Base-by-base conservation (phyloP, 2,329 filamentous ascomycete species). In the Phialophora verrucosa region DNA sequence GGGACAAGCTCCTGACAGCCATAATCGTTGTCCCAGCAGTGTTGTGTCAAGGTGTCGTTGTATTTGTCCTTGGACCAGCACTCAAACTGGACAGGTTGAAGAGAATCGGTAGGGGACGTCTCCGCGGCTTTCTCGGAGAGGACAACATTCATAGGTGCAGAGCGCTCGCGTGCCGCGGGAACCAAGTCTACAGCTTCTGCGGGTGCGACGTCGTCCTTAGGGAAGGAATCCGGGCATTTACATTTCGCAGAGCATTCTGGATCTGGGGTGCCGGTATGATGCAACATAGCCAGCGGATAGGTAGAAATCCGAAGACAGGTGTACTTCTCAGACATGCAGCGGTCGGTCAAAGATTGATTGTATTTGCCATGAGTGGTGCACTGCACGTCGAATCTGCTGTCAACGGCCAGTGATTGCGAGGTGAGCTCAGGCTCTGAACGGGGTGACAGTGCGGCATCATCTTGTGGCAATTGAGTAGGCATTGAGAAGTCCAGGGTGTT, bases 1-100 rank as follows among this genome's bases (percentile, higher is more conserved):
- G 12, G 35, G 35, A 42, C 35, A 42, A 35, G 42, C 1, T n/a
- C 7, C 2, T 27, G 42, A 38, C 62, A 64, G 10, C 42, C 50
- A 44, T 64, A 64, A 7, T 55, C 62, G 29, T 59, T 17, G 4
- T 59, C 3, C 31, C 29, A 23, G 31, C 62, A 64, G 31, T 59
- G 25, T 20, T 54, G 4, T 7, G 62, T 64, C 29, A 64, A 20
- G 35, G 55, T 53, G 32, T 59, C 55, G 53, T 59, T 44, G n/a
- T 42, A n/a, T 32, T 47, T 47, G 14, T 54, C 27, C 20, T 27
- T 42, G 25, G 55, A 59, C 42, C 35, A 50, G 32, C 57, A 59
- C 35, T 35, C 44, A 25, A 59, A 29, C 7, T 44, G 38, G 23
- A 50, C 31, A n/a, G 29, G 57, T 23, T 31, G 35, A 32, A 50